Base-by-base conservation (phyloP, 1,139 yeast species). In the Suhomyces maxii region DNA sequence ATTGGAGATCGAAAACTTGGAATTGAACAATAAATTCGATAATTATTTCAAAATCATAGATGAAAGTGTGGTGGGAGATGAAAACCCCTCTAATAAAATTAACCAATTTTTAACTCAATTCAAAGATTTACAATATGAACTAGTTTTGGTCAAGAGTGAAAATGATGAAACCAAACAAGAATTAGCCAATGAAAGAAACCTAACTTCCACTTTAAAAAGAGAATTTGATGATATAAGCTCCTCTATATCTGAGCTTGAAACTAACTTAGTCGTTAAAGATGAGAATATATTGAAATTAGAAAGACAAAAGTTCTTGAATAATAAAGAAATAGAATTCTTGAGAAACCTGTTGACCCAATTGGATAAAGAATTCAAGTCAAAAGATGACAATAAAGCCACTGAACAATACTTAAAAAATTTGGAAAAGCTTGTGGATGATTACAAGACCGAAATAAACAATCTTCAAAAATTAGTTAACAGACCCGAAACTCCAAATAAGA, bases 321-420 rank as follows among this genome's bases (percentile, higher is more conserved):
- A 66, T n/a, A 81, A 80, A 52, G 95, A 87, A 58, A 77, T 84
- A 28, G 79, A 73, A 45, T 75, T 83, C 48, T 65, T 87, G 46
- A 69, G 89, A 51, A 75, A 72, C 37, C 71, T 67, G 60, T 56
- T 74, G 42, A 64, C 66, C 39, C 65, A 65, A 48, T 51, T 68
- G 46, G 76, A 73, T 48, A 58, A 60, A 28, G 49, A 65, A 13
- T 58, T 59, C 37, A 51, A 59, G 44, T 54, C 59, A 43, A 42
- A 39, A 18, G 38, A 53, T 35, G 58, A 62, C 42, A 62, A 61
- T 34, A 46, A 42, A 14, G 60, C 68, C 1, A 67, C 69, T 12
- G 62, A 65, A 37, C 69, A 72, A 45, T 72, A 73, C 51, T 58
- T 73, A 47, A 57, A 69, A 7, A 77, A 74, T 42, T 67, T 86